These are phyloP conservation scores for Basipetospora chlamydospora DNA, from an alignment of 2,329 filamentous ascomycete genomes.

Conservation along the genomic window DNA sequence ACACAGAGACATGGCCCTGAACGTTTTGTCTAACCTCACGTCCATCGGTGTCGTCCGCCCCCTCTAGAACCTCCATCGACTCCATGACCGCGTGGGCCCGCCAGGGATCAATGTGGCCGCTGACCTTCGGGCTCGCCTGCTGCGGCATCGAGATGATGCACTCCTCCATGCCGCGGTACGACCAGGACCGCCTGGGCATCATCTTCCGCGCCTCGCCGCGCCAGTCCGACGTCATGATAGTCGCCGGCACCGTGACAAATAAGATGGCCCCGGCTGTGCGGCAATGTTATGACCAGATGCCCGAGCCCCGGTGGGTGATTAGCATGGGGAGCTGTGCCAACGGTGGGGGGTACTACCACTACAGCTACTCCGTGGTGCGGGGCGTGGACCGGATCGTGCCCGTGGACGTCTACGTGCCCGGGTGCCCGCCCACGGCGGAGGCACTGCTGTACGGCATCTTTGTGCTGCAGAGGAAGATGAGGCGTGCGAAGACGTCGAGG, in stretches of 20 bases:
- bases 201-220: conserved; percentile 82
- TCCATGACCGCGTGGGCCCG: conserved; percentile 72
- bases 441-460: conserved; percentile 58
- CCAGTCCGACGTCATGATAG: conserved; percentile 87
- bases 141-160: conserved; percentile 92
- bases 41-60: too few relatives aligned
- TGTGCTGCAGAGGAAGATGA: conserved; percentile 64
- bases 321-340: conserved; percentile 79
- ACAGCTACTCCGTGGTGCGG: conserved; percentile 64
- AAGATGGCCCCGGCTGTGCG: conserved; percentile 88
- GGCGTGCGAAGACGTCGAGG: conserved; percentile 35
- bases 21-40: too few relatives aligned
- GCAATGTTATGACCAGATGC: conserved; percentile 93
- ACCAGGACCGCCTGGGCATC: conserved; percentile 76
- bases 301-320: conserved; percentile 73
- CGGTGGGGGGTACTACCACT: conserved; percentile 77
- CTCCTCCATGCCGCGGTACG: conserved; percentile 73
- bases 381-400: conserved; percentile 66
- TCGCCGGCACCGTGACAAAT: conserved; percentile 84
- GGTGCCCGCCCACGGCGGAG: conserved; percentile 50
- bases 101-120: conserved; percentile 74
- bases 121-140: conserved; percentile 80
- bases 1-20: too few relatives aligned
- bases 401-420: conserved; percentile 68
- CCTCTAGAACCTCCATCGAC: conserved; percentile 57